Evolutionary conservation across 148 eudicot genomes (phyloP).

Genomic region (Cornus florida): DNA sequence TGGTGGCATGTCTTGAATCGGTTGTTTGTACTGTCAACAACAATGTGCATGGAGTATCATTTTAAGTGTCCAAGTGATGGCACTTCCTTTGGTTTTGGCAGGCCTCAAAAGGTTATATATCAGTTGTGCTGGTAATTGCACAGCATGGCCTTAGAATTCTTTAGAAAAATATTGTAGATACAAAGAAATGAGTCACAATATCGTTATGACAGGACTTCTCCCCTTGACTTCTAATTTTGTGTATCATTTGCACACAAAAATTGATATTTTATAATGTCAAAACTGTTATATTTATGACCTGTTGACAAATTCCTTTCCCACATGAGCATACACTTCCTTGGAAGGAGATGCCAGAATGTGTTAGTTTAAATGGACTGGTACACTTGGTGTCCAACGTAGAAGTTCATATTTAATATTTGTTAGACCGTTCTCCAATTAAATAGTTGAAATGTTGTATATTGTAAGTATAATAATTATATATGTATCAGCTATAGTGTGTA

Average conservation of each 20-base stretch:
- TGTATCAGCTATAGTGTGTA: background rate
- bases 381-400: background rate
- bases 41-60: background rate
- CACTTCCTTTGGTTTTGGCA: too few species aligned
- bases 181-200: too few species aligned
- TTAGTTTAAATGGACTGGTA: too few species aligned
- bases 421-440: background rate
- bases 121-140: too few species aligned
- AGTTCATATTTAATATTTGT: too few species aligned
- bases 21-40: background rate
- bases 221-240: background rate
- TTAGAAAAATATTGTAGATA: too few species aligned
- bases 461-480: background rate
- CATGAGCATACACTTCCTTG: background rate
- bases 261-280: background rate
- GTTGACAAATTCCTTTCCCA: too few species aligned
- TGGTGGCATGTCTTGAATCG: background rate
- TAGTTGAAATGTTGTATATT: background rate
- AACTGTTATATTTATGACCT: background rate
- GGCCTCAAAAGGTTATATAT: too few species aligned
- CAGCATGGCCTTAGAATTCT: too few species aligned
- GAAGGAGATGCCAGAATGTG: background rate
- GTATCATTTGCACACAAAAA: background rate
- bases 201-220: background rate
- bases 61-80: background rate